A percentile compares a stretch with the other conserved stretches of the same genome.
These are phyloP conservation scores for Cordyceps pruinosa DNA, from an alignment of 2,329 filamentous ascomycete species.

Conservation along the genomic window DNA sequence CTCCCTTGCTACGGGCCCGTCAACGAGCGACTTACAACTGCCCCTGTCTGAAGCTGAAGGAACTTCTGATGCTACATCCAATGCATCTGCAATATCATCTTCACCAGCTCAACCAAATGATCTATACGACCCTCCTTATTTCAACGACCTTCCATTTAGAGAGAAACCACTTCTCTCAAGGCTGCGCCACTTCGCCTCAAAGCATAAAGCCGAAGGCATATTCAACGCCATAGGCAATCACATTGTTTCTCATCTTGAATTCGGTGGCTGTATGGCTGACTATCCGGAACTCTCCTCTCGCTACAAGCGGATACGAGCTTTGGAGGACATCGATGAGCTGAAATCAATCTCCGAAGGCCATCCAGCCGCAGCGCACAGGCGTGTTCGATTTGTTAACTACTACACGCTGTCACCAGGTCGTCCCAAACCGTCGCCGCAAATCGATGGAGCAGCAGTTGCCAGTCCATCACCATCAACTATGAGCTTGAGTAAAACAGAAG, in stretches of 20 bases:
- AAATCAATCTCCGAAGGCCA: slow-evolving; percentile 19
- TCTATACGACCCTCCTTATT: slow-evolving; percentile 68
- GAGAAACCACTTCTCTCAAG: slow-evolving; percentile 63
- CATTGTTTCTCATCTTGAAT: slow-evolving; percentile 74
- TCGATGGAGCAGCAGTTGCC: neutral
- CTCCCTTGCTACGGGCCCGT: slow-evolving; percentile 11
- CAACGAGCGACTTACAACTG: neutral
- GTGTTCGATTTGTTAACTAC: slow-evolving; percentile 80
- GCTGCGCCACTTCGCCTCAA: slow-evolving; percentile 70
- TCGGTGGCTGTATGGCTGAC: slow-evolving; percentile 74
- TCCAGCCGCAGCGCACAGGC: slow-evolving; percentile 27
- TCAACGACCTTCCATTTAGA: slow-evolving; percentile 64
- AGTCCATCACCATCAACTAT: neutral
- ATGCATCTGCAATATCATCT: slow-evolving; percentile 10
- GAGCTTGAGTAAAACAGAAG: neutral
- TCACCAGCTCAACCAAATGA: slow-evolving; percentile 37
- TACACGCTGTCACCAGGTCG: slow-evolving; percentile 79
- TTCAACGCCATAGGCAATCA: slow-evolving; percentile 64
- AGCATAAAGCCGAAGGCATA: slow-evolving; percentile 66
- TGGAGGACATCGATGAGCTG: slow-evolving; percentile 64
- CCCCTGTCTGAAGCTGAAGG: neutral
- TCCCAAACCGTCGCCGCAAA: slow-evolving; percentile 38
- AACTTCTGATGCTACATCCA: slow-evolving; percentile 9
- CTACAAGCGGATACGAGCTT: slow-evolving; percentile 60
- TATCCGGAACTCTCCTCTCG: slow-evolving; percentile 61